Base-by-base conservation (phyloP, 345 rosid species). In the Salix udensis region DNA sequence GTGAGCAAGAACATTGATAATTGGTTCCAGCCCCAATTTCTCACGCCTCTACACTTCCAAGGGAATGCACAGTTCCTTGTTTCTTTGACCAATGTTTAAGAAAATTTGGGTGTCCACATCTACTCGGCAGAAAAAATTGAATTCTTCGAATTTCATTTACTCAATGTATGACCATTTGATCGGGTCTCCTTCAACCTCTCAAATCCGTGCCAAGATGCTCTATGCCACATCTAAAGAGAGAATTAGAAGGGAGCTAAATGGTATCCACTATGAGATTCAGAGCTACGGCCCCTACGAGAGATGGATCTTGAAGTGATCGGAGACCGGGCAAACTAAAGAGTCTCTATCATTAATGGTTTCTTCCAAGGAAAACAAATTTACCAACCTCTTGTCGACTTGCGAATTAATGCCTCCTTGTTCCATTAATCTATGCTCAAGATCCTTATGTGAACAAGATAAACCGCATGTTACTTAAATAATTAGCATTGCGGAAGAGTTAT, bases 141-240 rank as follows among this genome's bases (percentile, higher is more conserved):
- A 4, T 16, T 15, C 55, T 50, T 50, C 55, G 12, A 55, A 13
- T 40, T 24, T 30, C 13, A 46, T 12, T 34, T 40, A 4, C 8
- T 72, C 18, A 37, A 42, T 53, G 30, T 30, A 48, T 48, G 39
- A 30, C 6, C 5, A 9, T 42, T 44, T 55, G 66, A 66, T 30
- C 74, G 74, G 77, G 81, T 73, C 55, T 68, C 81, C 77, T 68
- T 74, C 81, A 60, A 79, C 77, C 12, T 69, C 81, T 68, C 70
- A 66, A 74, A 74, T 79, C 65, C 74, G 81, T 42, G 77, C 81
- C 40, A 74, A 74, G 81, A 61, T 79, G 81, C 65, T 79, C 15
- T 74, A 74, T 48, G 77, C 81, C 65, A 79, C 74, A 55, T 79
- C 81, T 68, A 79, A 74, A 73, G 74, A 68, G 55, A 74, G 64